These are phyloP conservation scores for Carpinus fangiana DNA, from an alignment of 306 rosid genomes.

Conservation along the genomic window DNA sequence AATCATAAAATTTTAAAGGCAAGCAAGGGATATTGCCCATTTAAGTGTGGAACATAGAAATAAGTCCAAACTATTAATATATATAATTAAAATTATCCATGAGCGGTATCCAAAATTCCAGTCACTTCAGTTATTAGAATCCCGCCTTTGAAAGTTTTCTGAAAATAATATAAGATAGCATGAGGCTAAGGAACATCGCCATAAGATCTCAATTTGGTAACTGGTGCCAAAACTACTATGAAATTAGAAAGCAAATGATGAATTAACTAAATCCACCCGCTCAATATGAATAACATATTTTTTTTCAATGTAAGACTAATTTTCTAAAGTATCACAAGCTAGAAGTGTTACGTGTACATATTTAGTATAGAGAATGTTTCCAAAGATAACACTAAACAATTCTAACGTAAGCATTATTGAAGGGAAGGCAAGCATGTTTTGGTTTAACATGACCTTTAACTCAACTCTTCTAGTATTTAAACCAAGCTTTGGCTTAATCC, in stretches of 20 bases:
- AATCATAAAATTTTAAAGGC: background rate
- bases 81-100: no score
- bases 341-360: no score
- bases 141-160: constrained; percentile 52
- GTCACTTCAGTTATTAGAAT: constrained; percentile 50
- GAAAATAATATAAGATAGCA: constrained; percentile 62
- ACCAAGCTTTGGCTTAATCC: background rate
- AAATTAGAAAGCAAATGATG: background rate
- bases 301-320: no score
- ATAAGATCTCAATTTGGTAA: constrained; percentile 46
- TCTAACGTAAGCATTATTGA: constrained; percentile 41
- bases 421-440: background rate
- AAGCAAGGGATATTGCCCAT: no score
- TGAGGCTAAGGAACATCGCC: constrained; percentile 60
- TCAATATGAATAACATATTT: no score
- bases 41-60: no score
- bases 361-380: no score
- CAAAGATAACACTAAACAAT: background rate
- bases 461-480: background rate
- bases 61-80: no score
- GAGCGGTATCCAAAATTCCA: constrained; percentile 5
- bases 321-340: no score
- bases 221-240: constrained; percentile 67
- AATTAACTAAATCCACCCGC: background rate
- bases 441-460: background rate